Base-by-base conservation (phyloP, 345 rosid genomes). In the Euclidium syriacum region DNA sequence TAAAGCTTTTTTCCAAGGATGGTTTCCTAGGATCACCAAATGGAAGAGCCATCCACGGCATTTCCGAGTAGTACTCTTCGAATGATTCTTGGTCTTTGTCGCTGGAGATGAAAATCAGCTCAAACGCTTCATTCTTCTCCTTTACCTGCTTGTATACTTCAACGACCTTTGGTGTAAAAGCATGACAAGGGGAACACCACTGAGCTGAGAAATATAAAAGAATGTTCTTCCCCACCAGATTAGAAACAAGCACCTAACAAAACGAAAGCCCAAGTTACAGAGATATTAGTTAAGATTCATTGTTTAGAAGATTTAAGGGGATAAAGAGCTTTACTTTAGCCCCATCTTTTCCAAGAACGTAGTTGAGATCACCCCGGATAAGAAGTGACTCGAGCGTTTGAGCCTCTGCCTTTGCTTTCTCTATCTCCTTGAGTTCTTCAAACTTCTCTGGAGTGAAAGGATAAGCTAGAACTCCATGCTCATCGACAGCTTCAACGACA, bases 41-140 rank as follows among this genome's bases (percentile, higher is more conserved):
- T 1, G 96, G 90, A 59, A 84, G 90, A 10, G 94, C 85, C 62
- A 85, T 47, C 76, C 94, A 85, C 0, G 95, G 91, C 83, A 89
- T 83, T 46, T 69, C 70, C n/a, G 84, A 61, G 62, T 73, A 78
- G 64, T 60, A 82, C 11, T 77, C 80, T 8, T 77, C 68, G 10
- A 79, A 88, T 19, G 85, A 75, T 39, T 75, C 48, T 51, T 77
- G 82, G 58, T 86, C 83, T 0, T 16, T 24, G 67, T 89, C 89
- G 23, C 87, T 75, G 38, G 94, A 89, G 62, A 83, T 74, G 64
- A 64, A 90, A 16, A 90, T 71, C 11, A 82, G 66, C 65, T 90
- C 89, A 43, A 75, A 85, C 12, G 81, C 73, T 41, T 64, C 74
- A 17, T 73, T 80, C 42, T 47, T 78, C 11, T 63, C 78, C 78